Base-by-base conservation (phyloP, 164 flowering plant genomes). In the Magnolia sinica region DNA sequence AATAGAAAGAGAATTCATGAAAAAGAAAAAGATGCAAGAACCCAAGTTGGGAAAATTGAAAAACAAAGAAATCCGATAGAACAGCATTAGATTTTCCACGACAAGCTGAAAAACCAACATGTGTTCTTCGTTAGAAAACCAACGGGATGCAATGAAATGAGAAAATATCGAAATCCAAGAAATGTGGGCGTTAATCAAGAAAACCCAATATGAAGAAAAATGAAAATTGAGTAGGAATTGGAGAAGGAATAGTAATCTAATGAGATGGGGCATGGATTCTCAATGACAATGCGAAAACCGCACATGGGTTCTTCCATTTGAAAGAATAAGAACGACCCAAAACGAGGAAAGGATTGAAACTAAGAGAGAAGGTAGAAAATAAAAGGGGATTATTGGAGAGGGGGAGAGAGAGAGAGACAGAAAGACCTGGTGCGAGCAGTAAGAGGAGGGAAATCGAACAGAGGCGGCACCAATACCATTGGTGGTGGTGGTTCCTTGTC, bases 401-500 rank as follows among this genome's bases (percentile, higher is more conserved):
- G n/a, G n/a, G n/a, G n/a, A n/a, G 69, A 61, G 29, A 92, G 58
- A 51, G 58, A 51, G 58, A 22, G 23, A n/a, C n/a, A n/a, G n/a
- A 23, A 1, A 13, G 69, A 61, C 99, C 98, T 88, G 78, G 88
- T 86, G 24, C 99, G 95, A 14, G 95, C 95, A 13, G 92, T 91
- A 70, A 96, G 88, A 20, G 98, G 98, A 71, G 99, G 98, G 78
- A 88, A 93, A 79, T 96, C 99, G 87, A 96, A 96, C 76, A 92
- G 87, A 16, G 98, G 98, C 4, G 99, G 98, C 22, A 96, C 98
- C 68, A 96, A 80, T 74, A 96, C 95, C 91, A 96, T 68, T 8
- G 96, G 96, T 24, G 96, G 97, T 18, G 98, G 98, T 8, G 94
- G 91, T 66, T 90, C 90, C 76, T 85, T 86, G 77, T 78, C 59